Base-by-base conservation (phyloP, 2,329 filamentous ascomycete species). In the Ceratocystis huliohia region DNA sequence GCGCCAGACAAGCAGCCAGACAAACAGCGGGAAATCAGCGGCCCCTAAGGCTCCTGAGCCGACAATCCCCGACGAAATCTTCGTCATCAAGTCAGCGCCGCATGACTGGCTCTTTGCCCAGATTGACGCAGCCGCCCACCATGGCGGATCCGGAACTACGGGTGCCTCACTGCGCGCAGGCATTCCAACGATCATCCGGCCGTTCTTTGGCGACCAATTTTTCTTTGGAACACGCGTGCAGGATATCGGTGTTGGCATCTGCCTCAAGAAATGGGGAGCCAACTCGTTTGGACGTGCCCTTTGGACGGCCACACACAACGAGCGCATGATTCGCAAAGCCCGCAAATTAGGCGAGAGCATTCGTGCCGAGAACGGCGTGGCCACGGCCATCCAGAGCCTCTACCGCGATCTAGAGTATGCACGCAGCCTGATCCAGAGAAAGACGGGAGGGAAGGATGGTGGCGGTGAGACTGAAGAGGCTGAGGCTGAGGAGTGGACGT, bases 161-260 rank as follows among this genome's bases (percentile, higher is more conserved):
- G 94, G 94, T 1, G 94, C 94, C 0, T 96, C 91, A 74, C 79
- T 99, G 62, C 83, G 94, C 64, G 92, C 92, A 0, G 94, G 94
- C 1, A 84, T 96, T 4, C 94, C 94, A 0, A 97, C 94, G 0
- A 92, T 99, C 69, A 88, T 97, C 73, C 89, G 93, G 69, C 94
- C 94, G 0, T 99, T 97, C 79, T 99, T 99, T 73, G 94, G 94
- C 4, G 94, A 99, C 72, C 94, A 99, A 74, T 96, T 88, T 80
- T 99, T 99, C 79, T 97, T 96, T 72, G 94, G 91, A 5, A 84
- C 82, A 37, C 83, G 94, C 3, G 88, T 97, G 1, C 91, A 97
- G 74, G 93, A 97, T 72, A 80, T 99, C 5, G 93, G 94, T 0
- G 94, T 97, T 1, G 94, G 94, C 0, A 86, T 96, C 22, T 90